phyloP scores from a whole-genome alignment of 345 rosid genomes.

The Rhizophora apiculata region DNA sequence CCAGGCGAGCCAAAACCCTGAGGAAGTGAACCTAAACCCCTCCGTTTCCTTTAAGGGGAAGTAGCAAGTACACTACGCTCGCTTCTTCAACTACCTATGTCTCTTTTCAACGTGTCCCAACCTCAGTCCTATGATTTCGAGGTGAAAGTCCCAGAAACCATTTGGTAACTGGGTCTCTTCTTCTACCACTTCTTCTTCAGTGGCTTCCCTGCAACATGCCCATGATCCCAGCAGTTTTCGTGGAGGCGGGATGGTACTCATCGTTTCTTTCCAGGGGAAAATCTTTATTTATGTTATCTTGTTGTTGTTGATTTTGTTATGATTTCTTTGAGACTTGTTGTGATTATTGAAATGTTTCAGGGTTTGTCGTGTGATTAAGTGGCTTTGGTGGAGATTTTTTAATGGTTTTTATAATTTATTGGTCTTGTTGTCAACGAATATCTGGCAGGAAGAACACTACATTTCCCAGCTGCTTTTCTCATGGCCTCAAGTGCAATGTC shows the following conservation, averaged over 20 bases:
- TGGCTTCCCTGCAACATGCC: conserved; percentile 12
- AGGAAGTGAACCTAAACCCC: neutral
- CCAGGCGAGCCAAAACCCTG: conserved; percentile 6
- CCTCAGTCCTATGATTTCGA: neutral
- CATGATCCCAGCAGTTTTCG: neutral
- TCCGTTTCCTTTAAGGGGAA: neutral
- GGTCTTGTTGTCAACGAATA: neutral
- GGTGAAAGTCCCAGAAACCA: neutral
- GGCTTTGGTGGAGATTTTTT: too few species aligned
- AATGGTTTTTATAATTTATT: neutral
- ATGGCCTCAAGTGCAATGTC: conserved; percentile 21
- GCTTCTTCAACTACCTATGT: conserved; percentile 15
- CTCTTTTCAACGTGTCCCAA: neutral
- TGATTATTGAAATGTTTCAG: too few species aligned
- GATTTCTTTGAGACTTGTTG: too few species aligned
- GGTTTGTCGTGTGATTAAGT: too few species aligned
- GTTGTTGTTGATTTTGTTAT: neutral
- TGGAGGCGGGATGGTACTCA: neutral
- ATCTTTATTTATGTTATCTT: neutral
- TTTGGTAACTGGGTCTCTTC: conserved; percentile 14
- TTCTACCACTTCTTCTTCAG: conserved; percentile 16
- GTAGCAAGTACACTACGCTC: conserved; percentile 17
- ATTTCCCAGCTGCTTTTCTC: conserved; percentile 18
- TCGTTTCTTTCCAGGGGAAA: conserved; percentile 11
- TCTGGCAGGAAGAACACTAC: conserved; percentile 20